Evolutionary conservation across 2,329 filamentous ascomycete species (phyloP).

Genomic region (Hypoxylon sp.): DNA sequence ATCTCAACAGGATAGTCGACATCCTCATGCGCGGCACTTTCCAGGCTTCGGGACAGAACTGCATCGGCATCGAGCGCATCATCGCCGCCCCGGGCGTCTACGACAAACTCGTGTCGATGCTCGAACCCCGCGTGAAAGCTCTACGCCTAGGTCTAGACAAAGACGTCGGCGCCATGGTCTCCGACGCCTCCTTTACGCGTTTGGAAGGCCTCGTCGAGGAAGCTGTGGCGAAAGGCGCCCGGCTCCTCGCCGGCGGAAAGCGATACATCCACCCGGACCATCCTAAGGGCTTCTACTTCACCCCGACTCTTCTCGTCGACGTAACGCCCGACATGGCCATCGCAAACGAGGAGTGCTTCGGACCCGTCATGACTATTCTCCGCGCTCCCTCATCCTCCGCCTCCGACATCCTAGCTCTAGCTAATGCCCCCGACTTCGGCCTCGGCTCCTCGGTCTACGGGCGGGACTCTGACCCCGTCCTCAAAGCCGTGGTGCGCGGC

Average conservation of each 20-base stretch:
- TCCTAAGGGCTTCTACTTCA: conserved; percentile 89
- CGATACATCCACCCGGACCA: conserved; percentile 79
- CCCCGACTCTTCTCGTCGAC: conserved; percentile 90
- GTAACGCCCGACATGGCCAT: conserved; percentile 89
- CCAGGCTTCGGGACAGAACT: conserved; percentile 96
- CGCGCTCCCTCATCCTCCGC: conserved; percentile 73
- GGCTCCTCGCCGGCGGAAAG: conserved; percentile 84
- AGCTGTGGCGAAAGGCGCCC: conserved; percentile 83
- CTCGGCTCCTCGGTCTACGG: conserved; percentile 94
- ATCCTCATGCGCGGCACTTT: conserved; percentile 94
- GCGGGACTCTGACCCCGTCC: conserved; percentile 69
- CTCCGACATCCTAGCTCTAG: conserved; percentile 77
- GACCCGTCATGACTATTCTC: conserved; percentile 90
- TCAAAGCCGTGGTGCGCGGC: conserved; percentile 75
- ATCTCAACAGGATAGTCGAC: conserved; percentile 81
- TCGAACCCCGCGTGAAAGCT: conserved; percentile 80
- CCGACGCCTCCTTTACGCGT: conserved; percentile 78
- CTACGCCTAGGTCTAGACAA: conserved; percentile 82
- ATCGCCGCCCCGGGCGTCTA: conserved; percentile 85
- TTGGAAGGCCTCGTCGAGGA: conserved; percentile 83
- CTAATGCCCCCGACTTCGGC: conserved; percentile 87
- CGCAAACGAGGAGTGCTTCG: conserved; percentile 92
- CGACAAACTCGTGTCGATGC: conserved; percentile 75
- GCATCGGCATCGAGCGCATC: conserved; percentile 95
- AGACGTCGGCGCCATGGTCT: conserved; percentile 93